Percentiles rank a stretch among this genome's conserved stretches.
Conservation (phyloP, 1,284 basidiomycete genomes). For the Malassezia sympodialis region DNA sequence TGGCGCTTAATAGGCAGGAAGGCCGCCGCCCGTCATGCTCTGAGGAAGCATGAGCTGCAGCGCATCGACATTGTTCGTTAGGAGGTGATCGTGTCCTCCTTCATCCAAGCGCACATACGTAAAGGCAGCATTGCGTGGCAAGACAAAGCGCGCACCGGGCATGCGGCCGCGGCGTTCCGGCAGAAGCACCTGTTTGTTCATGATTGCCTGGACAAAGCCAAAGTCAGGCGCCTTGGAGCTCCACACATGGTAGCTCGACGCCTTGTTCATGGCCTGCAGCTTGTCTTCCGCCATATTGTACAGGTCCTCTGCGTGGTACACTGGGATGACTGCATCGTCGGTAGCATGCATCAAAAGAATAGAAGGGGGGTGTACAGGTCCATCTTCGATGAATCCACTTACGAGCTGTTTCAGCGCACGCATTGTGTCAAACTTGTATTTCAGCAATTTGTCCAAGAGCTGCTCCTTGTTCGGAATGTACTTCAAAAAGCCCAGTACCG, state of each 20-base stretch:
- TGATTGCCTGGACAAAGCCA: slow-evolving; percentile 4
- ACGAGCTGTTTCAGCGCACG: slow-evolving; percentile 16
- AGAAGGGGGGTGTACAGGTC: slow-evolving; percentile 57
- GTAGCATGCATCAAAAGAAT: slow-evolving; percentile 69
- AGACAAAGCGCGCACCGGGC: not conserved
- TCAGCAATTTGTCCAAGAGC: slow-evolving; percentile 54
- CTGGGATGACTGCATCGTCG: slow-evolving; percentile 70
- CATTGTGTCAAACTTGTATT: slow-evolving; percentile 54
- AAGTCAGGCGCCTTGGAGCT: slow-evolving; percentile 8
- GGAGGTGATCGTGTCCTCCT: slow-evolving; percentile 32
- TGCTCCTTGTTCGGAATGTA: slow-evolving; percentile 60
- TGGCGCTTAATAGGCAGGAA: slow-evolving; percentile 7
- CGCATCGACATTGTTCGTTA: slow-evolving; percentile 25
- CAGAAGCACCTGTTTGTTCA: slow-evolving; percentile 14
- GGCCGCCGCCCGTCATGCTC: not conserved
- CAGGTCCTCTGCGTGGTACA: slow-evolving; percentile 55
- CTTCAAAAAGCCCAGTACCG: slow-evolving; percentile 62
- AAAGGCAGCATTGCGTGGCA: slow-evolving; percentile 11
- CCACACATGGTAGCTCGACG: slow-evolving; percentile 8
- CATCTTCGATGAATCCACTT: not conserved
- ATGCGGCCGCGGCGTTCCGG: slow-evolving; percentile 6
- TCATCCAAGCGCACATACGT: slow-evolving; percentile 22
- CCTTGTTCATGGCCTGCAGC: not conserved
- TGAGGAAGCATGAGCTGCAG: slow-evolving; percentile 14
- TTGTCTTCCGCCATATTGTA: slow-evolving; percentile 8